Percentiles rank a stretch among this genome's conserved stretches.
phyloP scores from a whole-genome alignment of 495 filamentous ascomycete species.

The Penicilliopsis zonata region DNA sequence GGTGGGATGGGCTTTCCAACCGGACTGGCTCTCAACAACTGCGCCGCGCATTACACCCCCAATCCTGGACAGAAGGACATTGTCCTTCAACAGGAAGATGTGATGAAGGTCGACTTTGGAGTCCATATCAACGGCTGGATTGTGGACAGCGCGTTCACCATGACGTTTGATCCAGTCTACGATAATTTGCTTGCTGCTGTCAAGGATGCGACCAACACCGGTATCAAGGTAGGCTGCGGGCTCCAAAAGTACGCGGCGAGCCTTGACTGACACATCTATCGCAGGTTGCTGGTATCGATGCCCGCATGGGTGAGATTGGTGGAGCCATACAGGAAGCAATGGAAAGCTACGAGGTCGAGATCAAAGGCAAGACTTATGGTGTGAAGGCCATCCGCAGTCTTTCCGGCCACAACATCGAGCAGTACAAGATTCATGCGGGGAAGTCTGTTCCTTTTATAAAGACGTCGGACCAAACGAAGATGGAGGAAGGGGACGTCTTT shows the following conservation, averaged over 20 bases:
- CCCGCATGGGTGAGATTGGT: constrained; percentile 47
- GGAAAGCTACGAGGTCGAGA: constrained; percentile 54
- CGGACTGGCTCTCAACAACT: constrained; percentile 46
- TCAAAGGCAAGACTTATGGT: constrained; percentile 41
- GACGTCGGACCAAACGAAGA: constrained; percentile 44
- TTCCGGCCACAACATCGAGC: constrained; percentile 48
- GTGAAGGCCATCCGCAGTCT: constrained; percentile 47
- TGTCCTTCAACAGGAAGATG: constrained; percentile 42
- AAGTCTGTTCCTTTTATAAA: constrained; percentile 54
- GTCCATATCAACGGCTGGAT: constrained; percentile 55
- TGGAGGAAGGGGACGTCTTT: constrained; percentile 56
- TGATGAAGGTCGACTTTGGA: constrained; percentile 60
- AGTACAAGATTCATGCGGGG: constrained; percentile 47
- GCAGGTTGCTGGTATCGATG: constrained; percentile 49
- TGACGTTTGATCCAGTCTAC: constrained; percentile 49
- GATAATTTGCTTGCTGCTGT: constrained; percentile 49
- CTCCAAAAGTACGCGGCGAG: not conserved
- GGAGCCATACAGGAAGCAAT: constrained; percentile 54
- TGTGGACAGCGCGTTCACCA: constrained; percentile 53
- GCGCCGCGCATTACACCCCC: constrained; percentile 50
- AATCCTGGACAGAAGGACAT: constrained; percentile 49
- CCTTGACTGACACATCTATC: too few species aligned
- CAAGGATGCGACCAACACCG: constrained; percentile 53
- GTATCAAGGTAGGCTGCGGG: constrained; percentile 30
- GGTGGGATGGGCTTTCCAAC: constrained; percentile 54